Evolutionary conservation across 257 asterid genomes (phyloP).

Genomic region (Solanum piurae): DNA sequence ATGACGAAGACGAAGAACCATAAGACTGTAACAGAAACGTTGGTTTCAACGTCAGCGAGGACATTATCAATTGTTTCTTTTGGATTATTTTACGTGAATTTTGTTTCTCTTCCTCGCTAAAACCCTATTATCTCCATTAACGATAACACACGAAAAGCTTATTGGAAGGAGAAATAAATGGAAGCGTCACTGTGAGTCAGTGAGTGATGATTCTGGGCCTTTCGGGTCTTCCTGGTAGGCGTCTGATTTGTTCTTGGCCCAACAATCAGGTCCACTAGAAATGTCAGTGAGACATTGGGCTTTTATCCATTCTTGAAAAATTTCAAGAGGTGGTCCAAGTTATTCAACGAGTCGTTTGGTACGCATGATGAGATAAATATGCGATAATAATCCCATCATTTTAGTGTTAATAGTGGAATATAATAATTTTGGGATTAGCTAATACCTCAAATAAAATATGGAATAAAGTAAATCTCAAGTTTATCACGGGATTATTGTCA

Average conservation of each 20-base stretch:
- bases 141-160: constrained; percentile 5
- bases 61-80: constrained; percentile 26
- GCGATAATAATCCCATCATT: no score
- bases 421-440: no score
- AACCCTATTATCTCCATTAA: constrained; percentile 11
- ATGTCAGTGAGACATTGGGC: background rate
- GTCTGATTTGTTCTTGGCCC: background rate
- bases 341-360: background rate
- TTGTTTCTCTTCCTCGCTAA: background rate
- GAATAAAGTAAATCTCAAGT: no score
- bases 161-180: background rate
- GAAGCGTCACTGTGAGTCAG: background rate
- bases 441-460: no score
- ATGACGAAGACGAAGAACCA: constrained; percentile 21
- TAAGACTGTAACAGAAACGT: constrained; percentile 29
- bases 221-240: background rate
- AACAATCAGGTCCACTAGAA: background rate
- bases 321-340: background rate
- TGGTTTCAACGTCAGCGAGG: constrained; percentile 47
- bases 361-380: background rate
- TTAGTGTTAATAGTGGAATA: no score
- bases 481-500: no score
- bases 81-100: background rate
- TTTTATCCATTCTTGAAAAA: background rate
- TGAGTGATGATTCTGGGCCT: background rate